A percentile compares a stretch with the other conserved stretches of the same genome.
These are phyloP conservation scores for Populus davidiana DNA, from an alignment of 345 rosid species.

Conservation along the genomic window DNA sequence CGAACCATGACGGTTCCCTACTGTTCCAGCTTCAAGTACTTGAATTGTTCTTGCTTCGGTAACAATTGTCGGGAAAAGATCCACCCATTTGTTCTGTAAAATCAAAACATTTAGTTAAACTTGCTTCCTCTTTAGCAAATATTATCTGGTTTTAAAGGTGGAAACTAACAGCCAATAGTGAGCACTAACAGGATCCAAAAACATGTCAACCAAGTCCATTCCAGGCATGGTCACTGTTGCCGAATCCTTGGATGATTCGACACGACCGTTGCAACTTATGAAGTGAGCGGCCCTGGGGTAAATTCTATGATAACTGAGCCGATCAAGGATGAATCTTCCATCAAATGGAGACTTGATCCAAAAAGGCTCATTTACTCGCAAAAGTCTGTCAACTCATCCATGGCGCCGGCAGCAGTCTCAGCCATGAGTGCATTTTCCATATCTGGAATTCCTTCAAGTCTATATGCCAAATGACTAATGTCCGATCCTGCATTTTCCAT, in stretches of 20 bases:
- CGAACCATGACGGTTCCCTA: constrained; percentile 32
- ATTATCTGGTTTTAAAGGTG: not conserved
- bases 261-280: constrained; percentile 30
- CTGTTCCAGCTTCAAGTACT: constrained; percentile 32
- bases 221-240: constrained; percentile 44
- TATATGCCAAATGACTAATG: not conserved
- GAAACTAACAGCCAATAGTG: not conserved
- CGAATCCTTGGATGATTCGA: constrained; percentile 63
- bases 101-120: not conserved
- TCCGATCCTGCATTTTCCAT: not conserved
- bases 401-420: constrained; percentile 46
- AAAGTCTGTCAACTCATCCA: constrained; percentile 50
- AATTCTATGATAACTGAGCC: constrained; percentile 37
- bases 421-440: constrained; percentile 37
- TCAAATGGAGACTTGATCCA: constrained; percentile 45
- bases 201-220: constrained; percentile 35
- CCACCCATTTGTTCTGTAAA: constrained; percentile 56
- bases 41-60: constrained; percentile 43
- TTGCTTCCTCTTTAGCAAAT: not conserved
- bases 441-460: constrained; percentile 16
- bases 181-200: constrained; percentile 52
- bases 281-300: constrained; percentile 30
- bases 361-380: constrained; percentile 41
- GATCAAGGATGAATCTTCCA: constrained; percentile 39
- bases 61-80: constrained; percentile 67